phyloP scores from a whole-genome alignment of 1,284 basidiomycete species.

The Trametes versicolor region DNA sequence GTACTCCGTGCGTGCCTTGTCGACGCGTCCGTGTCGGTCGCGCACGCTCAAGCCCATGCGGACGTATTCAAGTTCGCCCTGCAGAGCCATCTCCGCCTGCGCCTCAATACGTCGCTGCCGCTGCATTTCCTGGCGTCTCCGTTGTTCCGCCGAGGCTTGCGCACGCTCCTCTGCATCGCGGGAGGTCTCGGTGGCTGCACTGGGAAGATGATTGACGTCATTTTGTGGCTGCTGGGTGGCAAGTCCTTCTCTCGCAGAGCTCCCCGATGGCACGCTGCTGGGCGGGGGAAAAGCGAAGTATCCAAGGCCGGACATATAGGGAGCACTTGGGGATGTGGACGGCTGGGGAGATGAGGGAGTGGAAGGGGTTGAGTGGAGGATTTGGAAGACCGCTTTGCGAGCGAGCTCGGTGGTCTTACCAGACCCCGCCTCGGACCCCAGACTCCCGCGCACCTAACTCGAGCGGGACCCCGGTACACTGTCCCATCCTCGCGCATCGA shows the following conservation, averaged over 20 bases:
- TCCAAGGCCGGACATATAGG: constrained; percentile 18
- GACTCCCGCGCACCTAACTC: neutral
- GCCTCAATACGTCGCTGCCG: constrained; percentile 38
- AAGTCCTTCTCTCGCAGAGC: neutral
- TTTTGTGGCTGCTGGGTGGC: neutral
- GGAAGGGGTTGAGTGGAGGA: neutral
- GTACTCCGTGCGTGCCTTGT: constrained; percentile 57
- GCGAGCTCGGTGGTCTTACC: neutral
- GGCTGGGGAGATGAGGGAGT: neutral
- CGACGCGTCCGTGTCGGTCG: constrained; percentile 58
- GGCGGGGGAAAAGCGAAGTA: constrained; percentile 31
- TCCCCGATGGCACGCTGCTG: neutral
- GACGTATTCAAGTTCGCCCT: constrained; percentile 68
- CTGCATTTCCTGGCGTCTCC: constrained; percentile 33
- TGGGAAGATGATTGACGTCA: neutral
- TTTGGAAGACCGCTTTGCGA: constrained; percentile 14
- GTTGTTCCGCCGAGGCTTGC: constrained; percentile 22
- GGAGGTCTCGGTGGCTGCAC: neutral
- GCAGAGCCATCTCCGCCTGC: constrained; percentile 45
- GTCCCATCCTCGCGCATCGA: no score
- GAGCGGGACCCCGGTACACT: neutral
- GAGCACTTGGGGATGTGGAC: neutral
- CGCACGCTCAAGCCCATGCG: constrained; percentile 63
- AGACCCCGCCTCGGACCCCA: constrained; percentile 18
- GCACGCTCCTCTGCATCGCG: constrained; percentile 9